Base-by-base conservation (phyloP, 1,284 basidiomycete genomes). In the Macrocystidia cucumis region DNA sequence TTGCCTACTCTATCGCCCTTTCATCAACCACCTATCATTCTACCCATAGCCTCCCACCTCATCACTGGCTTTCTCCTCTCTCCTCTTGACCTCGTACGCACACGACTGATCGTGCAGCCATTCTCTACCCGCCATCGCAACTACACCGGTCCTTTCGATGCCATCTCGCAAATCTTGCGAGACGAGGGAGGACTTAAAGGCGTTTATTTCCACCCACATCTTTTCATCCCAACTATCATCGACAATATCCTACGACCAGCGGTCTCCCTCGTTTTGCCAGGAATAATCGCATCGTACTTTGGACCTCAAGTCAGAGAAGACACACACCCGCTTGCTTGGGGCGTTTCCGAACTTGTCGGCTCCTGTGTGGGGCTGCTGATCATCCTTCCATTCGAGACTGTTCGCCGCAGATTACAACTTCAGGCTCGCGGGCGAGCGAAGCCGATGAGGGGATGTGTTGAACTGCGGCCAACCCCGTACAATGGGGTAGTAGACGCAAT, bases 361-460 rank as follows among this genome's bases (percentile, higher is more conserved):
- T 82, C 78, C 39, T 83, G 86, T 41, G 65, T 82, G 0, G 78
- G 84, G 3, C 68, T 97, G 7, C 62, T 95, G 29, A 60, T 95
- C 41, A 88, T 88, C 3, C 68, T 97, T 14, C 95, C 95, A 0
- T 80, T 99, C 49, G 95, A 98, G 68, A 98, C 95, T 1, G 78
- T 97, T 20, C 75, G 96, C 18, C 71, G 88, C 43, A 72, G 95
- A 40, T 62, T 99, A 37, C 95, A 99, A 59, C 72, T 91, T 12
- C 95, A 99, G 58, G 70, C 66, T n/a, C 73, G 84, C 19, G 81
- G 83, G 6, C 67, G 62, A 3, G 78, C 75, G 22, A 71, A 72
- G 44, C 68, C 77, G 7, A 58, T 90, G 44, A 80, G 78, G 47
- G 77, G 81, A 1, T 92, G 92, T 46, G 91, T 98, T 11, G 85